Conservation (phyloP, 2,329 filamentous ascomycete species). For the Pyrenophora teres region DNA sequence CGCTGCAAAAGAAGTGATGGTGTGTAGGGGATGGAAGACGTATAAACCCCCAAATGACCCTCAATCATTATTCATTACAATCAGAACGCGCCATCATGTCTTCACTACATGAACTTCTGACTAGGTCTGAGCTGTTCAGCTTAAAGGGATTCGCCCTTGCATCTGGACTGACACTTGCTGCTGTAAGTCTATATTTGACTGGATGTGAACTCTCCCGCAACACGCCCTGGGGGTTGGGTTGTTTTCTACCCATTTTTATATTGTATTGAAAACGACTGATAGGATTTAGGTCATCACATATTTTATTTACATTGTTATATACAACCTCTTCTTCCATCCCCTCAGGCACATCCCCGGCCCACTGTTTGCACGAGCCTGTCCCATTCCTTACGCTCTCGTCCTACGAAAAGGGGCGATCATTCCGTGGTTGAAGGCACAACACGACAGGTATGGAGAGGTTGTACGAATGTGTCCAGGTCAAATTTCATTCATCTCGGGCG, state of each 20-base stretch:
- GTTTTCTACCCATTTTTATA: no score
- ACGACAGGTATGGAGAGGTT: constrained; percentile 50
- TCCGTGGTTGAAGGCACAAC: constrained; percentile 36
- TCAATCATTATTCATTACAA: background rate
- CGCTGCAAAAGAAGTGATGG: no score
- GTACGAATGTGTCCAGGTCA: constrained; percentile 51
- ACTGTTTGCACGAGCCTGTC: constrained; percentile 36
- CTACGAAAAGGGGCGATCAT: constrained; percentile 34
- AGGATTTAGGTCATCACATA: constrained; percentile 19
- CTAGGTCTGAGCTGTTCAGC: background rate
- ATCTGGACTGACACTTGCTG: background rate
- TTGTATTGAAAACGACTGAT: background rate
- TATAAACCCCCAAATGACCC: no score
- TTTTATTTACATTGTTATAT: constrained; percentile 27
- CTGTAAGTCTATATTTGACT: no score
- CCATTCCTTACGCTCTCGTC: constrained; percentile 39
- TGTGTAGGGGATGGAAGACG: no score
- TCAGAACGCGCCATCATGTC: background rate
- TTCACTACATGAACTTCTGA: background rate
- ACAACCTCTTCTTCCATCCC: constrained; percentile 52
- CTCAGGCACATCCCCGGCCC: constrained; percentile 53
- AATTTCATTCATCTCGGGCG: constrained; percentile 51
- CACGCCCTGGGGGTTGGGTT: no score
- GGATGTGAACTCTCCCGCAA: no score
- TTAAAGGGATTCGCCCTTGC: background rate